phyloP scores from a whole-genome alignment of 768 basidiomycete genomes.

The Nidularia pulvinata region DNA sequence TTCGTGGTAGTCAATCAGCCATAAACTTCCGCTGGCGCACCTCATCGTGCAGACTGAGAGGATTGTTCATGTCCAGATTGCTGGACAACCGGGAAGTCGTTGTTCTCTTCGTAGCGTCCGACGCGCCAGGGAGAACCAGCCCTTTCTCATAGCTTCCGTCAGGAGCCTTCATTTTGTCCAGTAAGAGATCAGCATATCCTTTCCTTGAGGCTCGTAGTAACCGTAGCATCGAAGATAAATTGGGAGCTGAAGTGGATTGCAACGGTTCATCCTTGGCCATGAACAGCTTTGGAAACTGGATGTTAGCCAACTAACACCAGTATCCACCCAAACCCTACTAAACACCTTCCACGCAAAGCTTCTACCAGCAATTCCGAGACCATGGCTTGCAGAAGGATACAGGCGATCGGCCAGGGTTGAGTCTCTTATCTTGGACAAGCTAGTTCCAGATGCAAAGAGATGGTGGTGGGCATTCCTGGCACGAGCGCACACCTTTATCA shows the following conservation, averaged over 20 bases:
- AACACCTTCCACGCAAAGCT: slow-evolving; percentile 87
- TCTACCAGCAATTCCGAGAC: slow-evolving; percentile 62
- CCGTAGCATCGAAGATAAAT: slow-evolving; percentile 29
- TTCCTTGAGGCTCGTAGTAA: slow-evolving; percentile 50
- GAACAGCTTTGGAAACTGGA: slow-evolving; percentile 53
- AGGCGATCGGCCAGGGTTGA: slow-evolving; percentile 61
- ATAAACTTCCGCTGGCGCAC: slow-evolving; percentile 26
- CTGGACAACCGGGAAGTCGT: slow-evolving; percentile 14
- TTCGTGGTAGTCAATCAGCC: too few relatives aligned
- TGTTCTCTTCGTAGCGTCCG: slow-evolving; percentile 26
- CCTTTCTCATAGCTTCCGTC: slow-evolving; percentile 84
- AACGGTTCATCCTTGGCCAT: slow-evolving; percentile 68
- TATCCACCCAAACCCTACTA: slow-evolving; percentile 7
- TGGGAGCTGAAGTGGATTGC: slow-evolving; percentile 41
- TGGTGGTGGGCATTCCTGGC: slow-evolving; percentile 39
- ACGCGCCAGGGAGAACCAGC: slow-evolving; percentile 53
- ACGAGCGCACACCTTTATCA: not conserved
- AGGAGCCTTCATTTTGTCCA: slow-evolving; percentile 78
- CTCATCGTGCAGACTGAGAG: slow-evolving; percentile 78
- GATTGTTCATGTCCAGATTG: slow-evolving; percentile 76
- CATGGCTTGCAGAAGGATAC: slow-evolving; percentile 36
- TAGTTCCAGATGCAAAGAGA: slow-evolving; percentile 50
- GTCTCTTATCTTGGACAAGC: slow-evolving; percentile 69
- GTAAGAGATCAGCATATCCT: slow-evolving; percentile 55
- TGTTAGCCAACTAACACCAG: slow-evolving; percentile 11